Evolutionary conservation across 768 basidiomycete genomes (phyloP).

Genomic region (Leccinum barrowsii): DNA sequence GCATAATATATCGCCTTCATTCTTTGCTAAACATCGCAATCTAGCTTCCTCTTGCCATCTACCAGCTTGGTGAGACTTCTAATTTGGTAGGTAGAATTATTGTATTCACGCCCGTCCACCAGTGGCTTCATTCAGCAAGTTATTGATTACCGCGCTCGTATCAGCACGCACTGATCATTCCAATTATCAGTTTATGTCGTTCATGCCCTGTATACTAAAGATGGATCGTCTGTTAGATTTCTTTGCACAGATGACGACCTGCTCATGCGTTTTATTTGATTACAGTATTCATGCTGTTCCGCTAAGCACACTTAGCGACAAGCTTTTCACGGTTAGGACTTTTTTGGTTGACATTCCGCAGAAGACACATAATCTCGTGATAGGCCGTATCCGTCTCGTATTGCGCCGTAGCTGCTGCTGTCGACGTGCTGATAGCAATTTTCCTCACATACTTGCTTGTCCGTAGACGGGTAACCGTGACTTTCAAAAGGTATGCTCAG

Average conservation of each 20-base stretch:
- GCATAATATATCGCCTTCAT: not conserved
- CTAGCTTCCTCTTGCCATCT: constrained; percentile 1
- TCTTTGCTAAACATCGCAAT: not conserved
- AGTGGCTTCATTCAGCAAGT: not conserved
- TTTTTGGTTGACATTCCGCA: not conserved
- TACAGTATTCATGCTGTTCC: not conserved
- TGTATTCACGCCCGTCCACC: not conserved
- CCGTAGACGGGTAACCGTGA: not conserved
- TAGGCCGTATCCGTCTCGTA: constrained; percentile 1
- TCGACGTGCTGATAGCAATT: not conserved
- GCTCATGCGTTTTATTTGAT: not conserved
- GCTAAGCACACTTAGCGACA: not conserved
- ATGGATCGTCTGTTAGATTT: not conserved
- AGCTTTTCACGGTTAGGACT: not conserved
- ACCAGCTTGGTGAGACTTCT: not conserved
- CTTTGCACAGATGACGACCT: not conserved
- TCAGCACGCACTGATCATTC: not conserved
- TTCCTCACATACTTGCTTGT: not conserved
- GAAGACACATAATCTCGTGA: not conserved
- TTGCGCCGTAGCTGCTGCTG: not conserved
- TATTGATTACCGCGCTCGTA: not conserved
- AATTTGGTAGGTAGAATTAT: not conserved
- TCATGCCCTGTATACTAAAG: not conserved
- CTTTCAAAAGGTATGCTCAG: not conserved
- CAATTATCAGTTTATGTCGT: not conserved